Conservation (phyloP, 202 grass and related monocot genomes). For the Sporobolus alterniflorus region DNA sequence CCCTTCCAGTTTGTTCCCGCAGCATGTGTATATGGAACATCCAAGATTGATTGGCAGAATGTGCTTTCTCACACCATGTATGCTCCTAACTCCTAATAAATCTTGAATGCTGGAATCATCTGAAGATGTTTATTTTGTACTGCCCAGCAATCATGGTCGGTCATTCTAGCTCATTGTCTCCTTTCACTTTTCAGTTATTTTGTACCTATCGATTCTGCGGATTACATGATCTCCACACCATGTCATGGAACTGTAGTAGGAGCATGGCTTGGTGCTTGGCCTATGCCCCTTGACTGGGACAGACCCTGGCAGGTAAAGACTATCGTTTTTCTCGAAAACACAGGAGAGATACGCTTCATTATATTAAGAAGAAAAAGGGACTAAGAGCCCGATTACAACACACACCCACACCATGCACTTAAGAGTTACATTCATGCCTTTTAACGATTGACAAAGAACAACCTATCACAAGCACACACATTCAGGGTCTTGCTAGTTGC, state of each 20-base stretch:
- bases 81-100: constrained; percentile 12
- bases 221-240: constrained; percentile 78
- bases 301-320: constrained; percentile 90
- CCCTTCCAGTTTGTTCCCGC: constrained; percentile 82
- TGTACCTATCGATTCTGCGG: constrained; percentile 41
- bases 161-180: constrained; percentile 19
- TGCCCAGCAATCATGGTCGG: neutral
- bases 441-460: too few species aligned
- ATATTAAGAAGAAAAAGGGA: too few species aligned
- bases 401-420: too few species aligned
- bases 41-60: constrained; percentile 77
- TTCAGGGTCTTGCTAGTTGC: too few species aligned
- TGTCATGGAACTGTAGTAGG: constrained; percentile 85
- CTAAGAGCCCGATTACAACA: too few species aligned
- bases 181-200: constrained; percentile 47
- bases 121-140: neutral
- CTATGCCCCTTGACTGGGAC: constrained; percentile 99
- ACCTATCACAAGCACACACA: too few species aligned
- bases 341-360: too few species aligned
- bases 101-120: neutral
- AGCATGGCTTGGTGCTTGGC: constrained; percentile 95
- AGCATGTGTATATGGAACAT: constrained; percentile 81
- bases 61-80: constrained; percentile 80
- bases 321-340: too few species aligned
- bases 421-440: too few species aligned